These are phyloP conservation scores for Xylogone sp. DNA, from an alignment of 2,329 filamentous ascomycete genomes.

Conservation along the genomic window DNA sequence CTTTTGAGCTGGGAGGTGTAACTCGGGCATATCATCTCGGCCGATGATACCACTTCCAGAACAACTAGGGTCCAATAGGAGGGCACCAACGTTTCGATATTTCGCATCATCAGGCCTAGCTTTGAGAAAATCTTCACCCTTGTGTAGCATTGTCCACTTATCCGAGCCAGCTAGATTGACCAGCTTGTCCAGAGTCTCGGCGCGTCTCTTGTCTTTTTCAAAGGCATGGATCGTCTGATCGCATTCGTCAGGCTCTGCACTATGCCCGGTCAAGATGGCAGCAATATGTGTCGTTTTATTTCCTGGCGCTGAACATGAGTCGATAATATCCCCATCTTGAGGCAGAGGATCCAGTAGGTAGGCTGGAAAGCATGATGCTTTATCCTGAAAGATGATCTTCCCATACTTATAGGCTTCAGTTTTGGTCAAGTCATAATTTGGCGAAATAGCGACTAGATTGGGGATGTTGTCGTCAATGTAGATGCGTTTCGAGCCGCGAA, in stretches of 20 bases:
- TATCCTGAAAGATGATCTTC: conserved; percentile 87
- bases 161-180: conserved; percentile 71
- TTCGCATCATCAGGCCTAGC: conserved; percentile 60
- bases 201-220: conserved; percentile 69
- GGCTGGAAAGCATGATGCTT: conserved; percentile 94
- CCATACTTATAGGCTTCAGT: conserved; percentile 71
- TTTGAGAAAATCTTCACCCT: conserved; percentile 77
- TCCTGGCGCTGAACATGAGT: conserved; percentile 89
- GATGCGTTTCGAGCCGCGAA: conserved; percentile 45
- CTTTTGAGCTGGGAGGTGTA: conserved; percentile 52
- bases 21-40: conserved; percentile 70
- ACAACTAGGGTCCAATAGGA: conserved; percentile 91
- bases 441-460: conserved; percentile 75
- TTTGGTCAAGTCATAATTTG: conserved; percentile 67
- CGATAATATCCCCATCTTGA: conserved; percentile 74
- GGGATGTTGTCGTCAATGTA: conserved; percentile 80
- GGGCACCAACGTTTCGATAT: conserved; percentile 68
- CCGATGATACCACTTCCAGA: conserved; percentile 94
- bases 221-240: conserved; percentile 66
- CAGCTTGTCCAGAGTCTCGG: conserved; percentile 81
- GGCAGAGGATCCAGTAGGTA: conserved; percentile 71
- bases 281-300: conserved; percentile 97
- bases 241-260: conserved; percentile 22
- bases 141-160: conserved; percentile 61
- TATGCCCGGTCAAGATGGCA: conserved; percentile 55